These are phyloP conservation scores for Epichloe bromicola DNA, from an alignment of 2,329 filamentous ascomycete genomes.

Conservation along the genomic window DNA sequence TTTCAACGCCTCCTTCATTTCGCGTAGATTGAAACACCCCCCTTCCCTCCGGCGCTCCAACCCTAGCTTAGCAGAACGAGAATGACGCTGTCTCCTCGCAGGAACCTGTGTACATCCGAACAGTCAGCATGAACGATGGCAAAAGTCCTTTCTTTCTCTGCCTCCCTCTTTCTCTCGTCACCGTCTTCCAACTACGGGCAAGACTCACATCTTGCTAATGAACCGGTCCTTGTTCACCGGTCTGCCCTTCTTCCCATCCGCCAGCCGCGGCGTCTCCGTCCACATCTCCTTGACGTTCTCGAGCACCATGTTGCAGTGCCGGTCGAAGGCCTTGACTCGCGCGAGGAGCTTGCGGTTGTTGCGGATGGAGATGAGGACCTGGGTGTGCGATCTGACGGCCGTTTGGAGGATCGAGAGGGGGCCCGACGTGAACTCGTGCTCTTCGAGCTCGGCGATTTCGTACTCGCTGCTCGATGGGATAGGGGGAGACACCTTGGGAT, in stretches of 20 bases:
- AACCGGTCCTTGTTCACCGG: conserved; percentile 96
- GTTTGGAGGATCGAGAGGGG: conserved; percentile 86
- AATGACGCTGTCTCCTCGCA: conserved; percentile 79
- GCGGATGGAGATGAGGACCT: conserved; percentile 92
- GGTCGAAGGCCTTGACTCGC: conserved; percentile 94
- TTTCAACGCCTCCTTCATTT: background rate
- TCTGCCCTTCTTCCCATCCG: conserved; percentile 76
- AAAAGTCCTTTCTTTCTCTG: background rate
- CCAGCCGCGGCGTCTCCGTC: conserved; percentile 80
- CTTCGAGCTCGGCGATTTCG: conserved; percentile 62
- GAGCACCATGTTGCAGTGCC: conserved; percentile 98
- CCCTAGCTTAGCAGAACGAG: conserved; percentile 66
- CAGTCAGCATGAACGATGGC: background rate
- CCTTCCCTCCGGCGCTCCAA: too few relatives aligned
- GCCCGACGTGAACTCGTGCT: conserved; percentile 42
- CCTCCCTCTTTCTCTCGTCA: too few relatives aligned
- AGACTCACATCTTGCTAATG: conserved; percentile 78
- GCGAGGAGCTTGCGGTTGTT: conserved; percentile 98
- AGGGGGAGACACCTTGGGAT: background rate
- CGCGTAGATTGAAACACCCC: background rate
- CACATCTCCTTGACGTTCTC: conserved; percentile 97
- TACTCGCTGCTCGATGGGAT: conserved; percentile 55
- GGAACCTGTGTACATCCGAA: conserved; percentile 44
- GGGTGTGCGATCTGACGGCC: conserved; percentile 83
- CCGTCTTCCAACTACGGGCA: background rate